A percentile compares a stretch with the other conserved stretches of the same genome.
Conservation (phyloP, 192 early-diverging fungal genomes). For the Endogone sp. region DNA sequence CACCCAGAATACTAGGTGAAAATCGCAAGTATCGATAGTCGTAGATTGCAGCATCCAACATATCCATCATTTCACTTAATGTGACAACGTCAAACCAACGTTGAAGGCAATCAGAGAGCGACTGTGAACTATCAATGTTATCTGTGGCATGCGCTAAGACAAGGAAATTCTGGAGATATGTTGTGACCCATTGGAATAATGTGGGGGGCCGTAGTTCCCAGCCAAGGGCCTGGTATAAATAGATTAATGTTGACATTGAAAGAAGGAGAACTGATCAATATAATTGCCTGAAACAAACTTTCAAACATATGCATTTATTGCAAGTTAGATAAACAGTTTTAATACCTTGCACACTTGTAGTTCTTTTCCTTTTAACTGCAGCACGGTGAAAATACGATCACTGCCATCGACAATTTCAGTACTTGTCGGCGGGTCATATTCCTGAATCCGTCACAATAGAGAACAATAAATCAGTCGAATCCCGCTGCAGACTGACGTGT, state of each 20-base stretch:
- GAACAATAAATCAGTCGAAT: too few species aligned
- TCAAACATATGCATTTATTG: too few species aligned
- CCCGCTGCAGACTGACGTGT: too few species aligned
- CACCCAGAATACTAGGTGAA: not conserved
- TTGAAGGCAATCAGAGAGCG: not conserved
- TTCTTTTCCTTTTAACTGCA: not conserved
- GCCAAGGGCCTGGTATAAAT: not conserved
- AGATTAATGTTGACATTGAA: too few species aligned
- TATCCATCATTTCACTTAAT: not conserved
- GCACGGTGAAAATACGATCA: not conserved
- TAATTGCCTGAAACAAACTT: too few species aligned
- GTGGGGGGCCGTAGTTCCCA: not conserved
- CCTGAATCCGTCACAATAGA: too few species aligned
- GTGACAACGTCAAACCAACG: not conserved
- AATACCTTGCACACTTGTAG: not conserved
- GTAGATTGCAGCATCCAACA: not conserved
- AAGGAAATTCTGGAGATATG: not conserved
- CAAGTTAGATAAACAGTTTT: too few species aligned
- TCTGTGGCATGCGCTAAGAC: not conserved
- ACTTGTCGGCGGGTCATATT: not conserved
- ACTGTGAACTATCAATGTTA: not conserved
- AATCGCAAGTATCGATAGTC: not conserved
- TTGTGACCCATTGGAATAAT: not conserved
- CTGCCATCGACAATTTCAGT: not conserved
- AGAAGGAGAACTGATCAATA: too few species aligned